Percentiles rank a stretch among this genome's conserved stretches.
Conservation (phyloP, 352 stramenopile species). For the Aphanomyces stellatus region DNA sequence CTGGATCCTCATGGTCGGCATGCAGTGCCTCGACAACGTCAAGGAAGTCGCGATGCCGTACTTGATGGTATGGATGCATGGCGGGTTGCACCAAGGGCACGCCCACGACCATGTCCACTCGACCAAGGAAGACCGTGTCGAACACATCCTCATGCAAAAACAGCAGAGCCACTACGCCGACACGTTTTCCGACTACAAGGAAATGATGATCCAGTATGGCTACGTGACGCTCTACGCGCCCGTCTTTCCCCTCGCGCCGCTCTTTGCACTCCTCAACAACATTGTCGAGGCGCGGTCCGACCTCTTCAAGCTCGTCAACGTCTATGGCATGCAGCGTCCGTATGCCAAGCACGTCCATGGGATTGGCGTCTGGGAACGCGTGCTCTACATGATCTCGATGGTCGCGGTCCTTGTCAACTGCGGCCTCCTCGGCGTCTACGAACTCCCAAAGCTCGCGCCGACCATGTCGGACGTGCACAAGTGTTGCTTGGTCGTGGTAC, state of each 20-base stretch:
- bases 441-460: conserved; percentile 42
- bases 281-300: conserved; percentile 86
- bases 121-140: conserved; percentile 22
- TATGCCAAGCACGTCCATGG: conserved; percentile 83
- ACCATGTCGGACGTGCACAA: conserved; percentile 46
- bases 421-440: conserved; percentile 81
- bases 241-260: conserved; percentile 84
- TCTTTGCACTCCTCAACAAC: conserved; percentile 88
- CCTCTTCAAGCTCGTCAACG: conserved; percentile 87
- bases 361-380: conserved; percentile 89
- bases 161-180: conserved; percentile 52
- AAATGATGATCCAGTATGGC: conserved; percentile 87
- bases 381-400: conserved; percentile 88
- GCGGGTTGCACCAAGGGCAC: background rate
- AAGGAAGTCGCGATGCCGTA: conserved; percentile 57
- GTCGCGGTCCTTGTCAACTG: conserved; percentile 92
- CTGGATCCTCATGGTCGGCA: conserved; percentile 59
- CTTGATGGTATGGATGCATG: conserved; percentile 22
- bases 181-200: conserved; percentile 65
- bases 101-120: conserved; percentile 6
- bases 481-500: conserved; percentile 52
- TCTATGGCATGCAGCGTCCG: conserved; percentile 77
- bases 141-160: conserved; percentile 50
- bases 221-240: conserved; percentile 90
- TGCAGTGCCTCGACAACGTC: conserved; percentile 56